Percentiles rank a stretch among this genome's conserved stretches.
phyloP scores from a whole-genome alignment of 106 monocot genomes.

The Alisma plantagoaquatica region DNA sequence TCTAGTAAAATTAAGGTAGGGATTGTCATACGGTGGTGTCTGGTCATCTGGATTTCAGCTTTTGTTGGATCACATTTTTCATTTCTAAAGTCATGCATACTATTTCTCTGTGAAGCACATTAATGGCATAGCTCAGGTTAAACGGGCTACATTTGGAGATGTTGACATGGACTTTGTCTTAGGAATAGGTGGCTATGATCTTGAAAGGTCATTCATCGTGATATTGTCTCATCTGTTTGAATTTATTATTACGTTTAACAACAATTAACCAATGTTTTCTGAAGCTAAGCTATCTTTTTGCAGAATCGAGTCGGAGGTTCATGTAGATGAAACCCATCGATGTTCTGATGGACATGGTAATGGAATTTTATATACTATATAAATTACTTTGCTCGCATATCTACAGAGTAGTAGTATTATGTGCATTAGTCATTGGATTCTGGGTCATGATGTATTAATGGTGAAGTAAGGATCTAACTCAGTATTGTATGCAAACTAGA shows the following conservation, averaged over 20 bases:
- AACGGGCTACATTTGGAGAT: conserved; percentile 61
- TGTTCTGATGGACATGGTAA: conserved; percentile 55
- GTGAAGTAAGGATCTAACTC: too few species aligned
- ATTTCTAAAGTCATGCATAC: background rate
- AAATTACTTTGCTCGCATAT: too few species aligned
- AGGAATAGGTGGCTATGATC: conserved; percentile 93
- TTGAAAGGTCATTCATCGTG: conserved; percentile 47
- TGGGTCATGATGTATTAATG: too few species aligned
- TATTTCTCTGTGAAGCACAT: conserved; percentile 48
- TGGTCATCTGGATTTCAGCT: background rate
- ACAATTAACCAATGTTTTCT: background rate
- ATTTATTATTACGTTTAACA: background rate
- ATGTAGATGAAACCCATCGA: conserved; percentile 27
- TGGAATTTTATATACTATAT: too few species aligned
- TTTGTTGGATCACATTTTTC: too few species aligned
- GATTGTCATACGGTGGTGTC: too few species aligned
- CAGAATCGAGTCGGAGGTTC: conserved; percentile 76
- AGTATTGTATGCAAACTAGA: too few species aligned
- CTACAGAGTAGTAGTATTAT: too few species aligned
- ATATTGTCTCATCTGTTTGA: background rate
- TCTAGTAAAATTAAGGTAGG: conserved; percentile 60
- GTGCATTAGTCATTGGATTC: too few species aligned
- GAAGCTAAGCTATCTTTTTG: conserved; percentile 6
- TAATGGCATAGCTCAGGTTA: conserved; percentile 84
- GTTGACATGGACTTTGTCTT: conserved; percentile 97